These are phyloP conservation scores for Oryza coarctata DNA, from an alignment of 176 grass and related monocot genomes.

Conservation along the genomic window DNA sequence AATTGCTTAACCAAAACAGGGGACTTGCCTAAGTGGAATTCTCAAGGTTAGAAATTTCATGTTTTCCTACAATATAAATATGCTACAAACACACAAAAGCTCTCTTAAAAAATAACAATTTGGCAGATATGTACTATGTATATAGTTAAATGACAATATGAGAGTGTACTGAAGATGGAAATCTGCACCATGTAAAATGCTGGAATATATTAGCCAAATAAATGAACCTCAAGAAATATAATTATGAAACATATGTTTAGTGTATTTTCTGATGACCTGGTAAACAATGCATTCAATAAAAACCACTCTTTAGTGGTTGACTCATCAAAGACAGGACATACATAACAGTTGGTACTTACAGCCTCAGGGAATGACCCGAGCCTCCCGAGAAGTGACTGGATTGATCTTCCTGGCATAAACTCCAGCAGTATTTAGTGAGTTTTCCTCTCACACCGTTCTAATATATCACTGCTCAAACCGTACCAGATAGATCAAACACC, in stretches of 20 bases:
- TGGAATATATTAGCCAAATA: no score
- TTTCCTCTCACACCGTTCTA: slow-evolving; percentile 72
- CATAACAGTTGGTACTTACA: slow-evolving; percentile 42
- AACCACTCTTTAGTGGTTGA: background rate
- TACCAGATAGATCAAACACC: background rate
- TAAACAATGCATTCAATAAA: slow-evolving; percentile 6
- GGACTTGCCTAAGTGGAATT: no score
- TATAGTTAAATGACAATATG: no score
- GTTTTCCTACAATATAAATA: no score
- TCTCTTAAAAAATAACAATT: no score
- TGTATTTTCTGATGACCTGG: slow-evolving; percentile 91
- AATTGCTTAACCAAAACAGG: no score
- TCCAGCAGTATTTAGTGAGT: slow-evolving; percentile 86
- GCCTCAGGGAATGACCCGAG: slow-evolving; percentile 88
- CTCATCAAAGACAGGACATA: background rate
- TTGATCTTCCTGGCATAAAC: slow-evolving; percentile 90
- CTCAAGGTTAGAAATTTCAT: no score
- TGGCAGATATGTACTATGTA: no score
- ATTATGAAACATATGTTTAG: slow-evolving; percentile 2
- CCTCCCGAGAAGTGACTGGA: slow-evolving; percentile 77
- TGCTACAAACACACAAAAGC: no score
- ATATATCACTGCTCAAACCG: slow-evolving; percentile 68
- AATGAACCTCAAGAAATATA: no score
- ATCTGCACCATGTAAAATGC: no score
- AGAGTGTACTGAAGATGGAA: no score